Conservation (phyloP, 2,329 filamentous ascomycete species). For the Hawksworthiomyces lignivorus region DNA sequence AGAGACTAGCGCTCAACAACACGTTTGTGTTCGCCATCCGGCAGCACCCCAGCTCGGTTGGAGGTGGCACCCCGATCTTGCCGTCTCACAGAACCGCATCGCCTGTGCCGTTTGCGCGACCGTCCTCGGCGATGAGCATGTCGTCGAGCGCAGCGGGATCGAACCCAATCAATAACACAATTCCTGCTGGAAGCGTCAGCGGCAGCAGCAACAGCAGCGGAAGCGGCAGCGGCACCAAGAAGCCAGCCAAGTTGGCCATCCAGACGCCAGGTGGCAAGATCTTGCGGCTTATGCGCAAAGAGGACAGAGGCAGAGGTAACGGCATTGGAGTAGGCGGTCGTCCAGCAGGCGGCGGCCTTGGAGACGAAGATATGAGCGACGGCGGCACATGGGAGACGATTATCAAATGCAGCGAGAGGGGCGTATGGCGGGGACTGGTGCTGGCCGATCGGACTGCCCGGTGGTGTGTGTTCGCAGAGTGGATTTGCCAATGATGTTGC, state of each 20-base stretch:
- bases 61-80: slow-evolving; percentile 25
- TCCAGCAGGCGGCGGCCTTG: slow-evolving; percentile 26
- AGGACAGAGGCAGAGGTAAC: slow-evolving; percentile 47
- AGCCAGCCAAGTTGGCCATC: slow-evolving; percentile 92
- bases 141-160: slow-evolving; percentile 51
- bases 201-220: slow-evolving; percentile 37
- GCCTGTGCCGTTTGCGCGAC: slow-evolving; percentile 55
- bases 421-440: slow-evolving; percentile 73
- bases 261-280: slow-evolving; percentile 95
- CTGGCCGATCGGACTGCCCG: slow-evolving; percentile 74
- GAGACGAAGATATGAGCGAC: slow-evolving; percentile 54
- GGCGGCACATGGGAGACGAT: slow-evolving; percentile 82
- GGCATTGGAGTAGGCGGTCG: slow-evolving; percentile 38
- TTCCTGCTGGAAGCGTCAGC: slow-evolving; percentile 31
- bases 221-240: slow-evolving; percentile 47
- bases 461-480: slow-evolving; percentile 92
- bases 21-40: slow-evolving; percentile 96
- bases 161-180: slow-evolving; percentile 40
- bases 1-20: slow-evolving; percentile 82
- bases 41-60: slow-evolving; percentile 67
- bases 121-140: slow-evolving; percentile 58
- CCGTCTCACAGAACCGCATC: slow-evolving; percentile 41
- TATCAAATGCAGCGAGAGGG: slow-evolving; percentile 79
- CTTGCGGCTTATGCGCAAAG: slow-evolving; percentile 75
- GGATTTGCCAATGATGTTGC: slow-evolving; percentile 46